Base-by-base conservation (phyloP, 352 stramenopile species). In the Peronospora belbahrii region DNA sequence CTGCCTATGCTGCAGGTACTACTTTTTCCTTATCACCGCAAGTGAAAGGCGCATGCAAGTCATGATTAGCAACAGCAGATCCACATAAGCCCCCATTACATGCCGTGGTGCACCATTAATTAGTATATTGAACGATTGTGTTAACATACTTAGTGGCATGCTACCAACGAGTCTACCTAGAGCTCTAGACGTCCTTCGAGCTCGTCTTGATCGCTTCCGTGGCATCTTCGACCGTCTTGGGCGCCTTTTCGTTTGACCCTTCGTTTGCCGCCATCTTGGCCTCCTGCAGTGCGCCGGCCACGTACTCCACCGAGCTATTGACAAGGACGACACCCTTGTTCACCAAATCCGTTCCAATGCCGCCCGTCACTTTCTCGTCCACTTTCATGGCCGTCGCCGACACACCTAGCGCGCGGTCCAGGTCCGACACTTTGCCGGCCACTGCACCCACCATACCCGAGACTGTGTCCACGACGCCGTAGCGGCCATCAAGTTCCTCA, bases 311-410 rank as follows among this genome's bases (percentile, higher is more conserved):
- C 24, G 68, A 80, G 42, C 54, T 74, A 51, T 81, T 72, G 37
- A 87, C 71, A n/a, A 90, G 43, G 4, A 52, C 59, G 7, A 74
- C 35, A 19, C 67, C 70, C 39, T 70, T 75, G 25, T 58, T 67
- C 20, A 83, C 43, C 13, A 82, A 59, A n/a, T 64, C 74, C 5
- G 67, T 67, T 31, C 69, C 79, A 3, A 90, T 59, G 7, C 79
- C 79, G 18, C 79, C 79, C 36, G 62, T 88, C 15, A 90, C 70
- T 52, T 84, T 85, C 48, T 73, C 72, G 51, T 90, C 79, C 38
- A 90, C 57, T 32, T 74, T 73, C 30, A 70, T 56, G 15, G 74
- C 75, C 4, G 62, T 83, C n/a, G 81, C 67, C 18, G 73, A 83
- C 30, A 90, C 70, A 20, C 72, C 72, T 17, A 82, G 60, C 25